A percentile compares a stretch with the other conserved stretches of the same genome.
phyloP scores from a whole-genome alignment of 305 asterid species.

The Solanum chacoense region DNA sequence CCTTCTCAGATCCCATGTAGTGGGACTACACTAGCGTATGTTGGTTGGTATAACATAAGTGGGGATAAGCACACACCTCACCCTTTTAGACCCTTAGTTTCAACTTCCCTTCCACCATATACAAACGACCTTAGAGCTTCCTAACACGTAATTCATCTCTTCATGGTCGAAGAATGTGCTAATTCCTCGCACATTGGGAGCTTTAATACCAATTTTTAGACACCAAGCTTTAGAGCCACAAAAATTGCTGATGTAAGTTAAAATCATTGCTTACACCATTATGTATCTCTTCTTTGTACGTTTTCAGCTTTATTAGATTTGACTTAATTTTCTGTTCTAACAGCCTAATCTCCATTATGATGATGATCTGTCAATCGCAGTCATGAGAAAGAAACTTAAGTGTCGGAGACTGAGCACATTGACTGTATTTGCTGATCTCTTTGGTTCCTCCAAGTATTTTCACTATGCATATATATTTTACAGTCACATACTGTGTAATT shows the following conservation, averaged over 20 bases:
- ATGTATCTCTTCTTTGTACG: background rate
- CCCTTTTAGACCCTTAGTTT: background rate
- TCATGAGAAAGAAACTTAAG: background rate
- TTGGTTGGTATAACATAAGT: background rate
- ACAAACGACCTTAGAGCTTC: background rate
- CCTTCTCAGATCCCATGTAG: background rate
- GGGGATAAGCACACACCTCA: background rate
- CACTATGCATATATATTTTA: background rate
- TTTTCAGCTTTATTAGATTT: background rate
- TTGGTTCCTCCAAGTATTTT: background rate
- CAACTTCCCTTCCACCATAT: background rate
- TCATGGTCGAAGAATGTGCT: background rate
- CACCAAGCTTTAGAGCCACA: background rate
- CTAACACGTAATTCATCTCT: background rate
- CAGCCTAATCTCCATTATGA: background rate
- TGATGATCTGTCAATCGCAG: background rate
- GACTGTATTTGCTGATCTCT: background rate
- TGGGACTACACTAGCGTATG: background rate
- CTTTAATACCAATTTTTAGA: background rate
- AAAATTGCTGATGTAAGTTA: background rate
- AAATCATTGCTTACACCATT: background rate
- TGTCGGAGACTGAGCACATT: background rate
- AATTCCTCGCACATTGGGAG: background rate
- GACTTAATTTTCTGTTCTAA: background rate
- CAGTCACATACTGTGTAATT: background rate